Evolutionary conservation across 2,329 filamentous ascomycete species (phyloP), one percentile per base, ranked within the genome.

Genomic region (Exserohilum rostratum): DNA sequence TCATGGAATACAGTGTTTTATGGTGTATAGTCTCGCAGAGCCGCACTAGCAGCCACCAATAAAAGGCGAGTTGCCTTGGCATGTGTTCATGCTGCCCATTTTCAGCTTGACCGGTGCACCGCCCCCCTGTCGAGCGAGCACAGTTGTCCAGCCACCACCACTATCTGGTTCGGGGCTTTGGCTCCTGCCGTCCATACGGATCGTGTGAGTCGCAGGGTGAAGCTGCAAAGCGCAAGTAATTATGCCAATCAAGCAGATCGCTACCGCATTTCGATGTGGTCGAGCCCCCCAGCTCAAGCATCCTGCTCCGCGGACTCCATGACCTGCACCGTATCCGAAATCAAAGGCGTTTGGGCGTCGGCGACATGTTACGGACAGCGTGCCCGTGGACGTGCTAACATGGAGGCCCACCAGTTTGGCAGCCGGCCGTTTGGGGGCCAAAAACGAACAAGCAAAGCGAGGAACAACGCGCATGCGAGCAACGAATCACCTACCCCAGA

Each of bases 71-170:
- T 54, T 35, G 33, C 45, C 56, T 45, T 53, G 44, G 51, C 22
- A 30, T 29, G 15, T 35, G 46, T 18, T 55, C 54, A 37, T 49
- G 48, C 48, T 50, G 35, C 40, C 42, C 38, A 17, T 25, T 31
- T n/a, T 44, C 43, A 55, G 47, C 47, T 67, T 73, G 57, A 74
- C 71, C 70, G 71, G 71, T 73, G 63, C 59, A 34, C 43, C 18
- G 20, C 50, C 35, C 33, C 45, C 39, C 40, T 35, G 44, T 53
- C 50, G 46, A 40, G 33, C 44, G 52, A 39, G 53, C 44, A 57
- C 61, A 65, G 62, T 57, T 51, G 64, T 62, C 55, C 58, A 69
- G 67, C 70, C 69, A 71, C 66, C 69, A 71, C 66, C 64, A 67
- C 59, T 61, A 51, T 42, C 25, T 48, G 4, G 22, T 51, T 31